A percentile compares a stretch with the other conserved stretches of the same genome.
phyloP scores from a whole-genome alignment of 805 yeast genomes.

The Candida sithepensis region DNA sequence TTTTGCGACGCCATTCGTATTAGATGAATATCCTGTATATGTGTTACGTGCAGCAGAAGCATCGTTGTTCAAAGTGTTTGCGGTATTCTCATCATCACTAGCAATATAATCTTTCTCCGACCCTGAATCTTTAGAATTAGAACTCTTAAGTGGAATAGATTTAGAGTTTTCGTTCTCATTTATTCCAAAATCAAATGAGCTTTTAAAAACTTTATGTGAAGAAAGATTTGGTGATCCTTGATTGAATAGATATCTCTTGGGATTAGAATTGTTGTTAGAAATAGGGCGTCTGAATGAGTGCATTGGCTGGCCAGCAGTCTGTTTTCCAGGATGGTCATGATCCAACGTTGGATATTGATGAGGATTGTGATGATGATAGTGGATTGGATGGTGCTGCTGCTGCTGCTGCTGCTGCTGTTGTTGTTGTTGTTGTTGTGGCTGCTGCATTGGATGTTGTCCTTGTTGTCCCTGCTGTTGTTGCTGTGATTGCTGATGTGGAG shows the following conservation, averaged over 20 bases:
- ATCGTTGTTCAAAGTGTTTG: slow-evolving; percentile 10
- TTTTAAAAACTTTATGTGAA: slow-evolving; percentile 12
- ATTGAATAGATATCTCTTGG: slow-evolving; percentile 14
- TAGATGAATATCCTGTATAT: slow-evolving; percentile 24
- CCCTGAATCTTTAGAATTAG: slow-evolving; percentile 6
- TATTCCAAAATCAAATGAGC: slow-evolving; percentile 13
- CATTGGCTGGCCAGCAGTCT: slow-evolving; percentile 5
- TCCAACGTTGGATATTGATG: not conserved
- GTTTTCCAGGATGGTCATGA: slow-evolving; percentile 5
- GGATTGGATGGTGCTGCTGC: no score
- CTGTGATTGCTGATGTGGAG: slow-evolving; percentile 9
- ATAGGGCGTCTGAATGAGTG: slow-evolving; percentile 12
- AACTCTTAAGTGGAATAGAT: slow-evolving; percentile 5
- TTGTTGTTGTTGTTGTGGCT: not conserved
- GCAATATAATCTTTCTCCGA: slow-evolving; percentile 11
- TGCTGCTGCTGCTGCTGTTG: not conserved
- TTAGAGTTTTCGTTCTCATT: slow-evolving; percentile 6
- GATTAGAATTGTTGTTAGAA: not conserved
- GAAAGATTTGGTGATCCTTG: slow-evolving; percentile 13
- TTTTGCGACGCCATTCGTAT: slow-evolving; percentile 25
- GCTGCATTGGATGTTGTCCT: not conserved
- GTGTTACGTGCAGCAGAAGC: slow-evolving; percentile 22
- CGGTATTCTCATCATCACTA: slow-evolving; percentile 14
- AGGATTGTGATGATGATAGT: not conserved
- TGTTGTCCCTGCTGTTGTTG: slow-evolving; percentile 2